phyloP scores from a whole-genome alignment of 2,329 filamentous ascomycete species.

The Botrytis porri region DNA sequence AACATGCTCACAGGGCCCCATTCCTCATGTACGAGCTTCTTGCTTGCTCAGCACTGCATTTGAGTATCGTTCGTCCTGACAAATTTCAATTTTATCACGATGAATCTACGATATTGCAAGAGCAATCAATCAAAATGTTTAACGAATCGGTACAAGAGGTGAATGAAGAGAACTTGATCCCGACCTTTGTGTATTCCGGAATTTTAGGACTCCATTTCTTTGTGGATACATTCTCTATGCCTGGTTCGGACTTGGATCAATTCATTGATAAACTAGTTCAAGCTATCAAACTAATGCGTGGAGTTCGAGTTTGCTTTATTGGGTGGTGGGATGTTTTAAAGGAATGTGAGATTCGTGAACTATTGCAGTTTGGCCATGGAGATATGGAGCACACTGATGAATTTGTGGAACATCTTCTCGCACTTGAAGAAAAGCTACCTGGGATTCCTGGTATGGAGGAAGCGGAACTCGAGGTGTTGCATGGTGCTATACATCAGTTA shows the following conservation, averaged over 20 bases:
- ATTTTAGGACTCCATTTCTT: conserved; percentile 40
- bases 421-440: neutral
- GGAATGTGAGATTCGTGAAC: conserved; percentile 31
- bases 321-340: conserved; percentile 30
- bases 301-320: conserved; percentile 31
- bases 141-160: conserved; percentile 31
- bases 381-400: conserved; percentile 19
- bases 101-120: conserved; percentile 38
- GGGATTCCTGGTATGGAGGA: neutral
- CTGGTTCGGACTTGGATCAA: conserved; percentile 34
- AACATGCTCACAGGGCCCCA: conserved; percentile 22
- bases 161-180: conserved; percentile 28
- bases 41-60: conserved; percentile 39
- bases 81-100: conserved; percentile 32
- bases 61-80: conserved; percentile 31
- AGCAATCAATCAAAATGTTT: conserved; percentile 35
- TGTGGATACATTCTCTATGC: conserved; percentile 38
- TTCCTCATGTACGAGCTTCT: conserved; percentile 39
- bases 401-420: neutral
- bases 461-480: conserved; percentile 10
- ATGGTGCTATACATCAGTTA: conserved; percentile 22
- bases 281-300: conserved; percentile 34
- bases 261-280: conserved; percentile 36
- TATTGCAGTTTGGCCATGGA: conserved; percentile 24
- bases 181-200: conserved; percentile 37